Conservation (phyloP, 495 filamentous ascomycete genomes). For the Viridothelium virens region DNA sequence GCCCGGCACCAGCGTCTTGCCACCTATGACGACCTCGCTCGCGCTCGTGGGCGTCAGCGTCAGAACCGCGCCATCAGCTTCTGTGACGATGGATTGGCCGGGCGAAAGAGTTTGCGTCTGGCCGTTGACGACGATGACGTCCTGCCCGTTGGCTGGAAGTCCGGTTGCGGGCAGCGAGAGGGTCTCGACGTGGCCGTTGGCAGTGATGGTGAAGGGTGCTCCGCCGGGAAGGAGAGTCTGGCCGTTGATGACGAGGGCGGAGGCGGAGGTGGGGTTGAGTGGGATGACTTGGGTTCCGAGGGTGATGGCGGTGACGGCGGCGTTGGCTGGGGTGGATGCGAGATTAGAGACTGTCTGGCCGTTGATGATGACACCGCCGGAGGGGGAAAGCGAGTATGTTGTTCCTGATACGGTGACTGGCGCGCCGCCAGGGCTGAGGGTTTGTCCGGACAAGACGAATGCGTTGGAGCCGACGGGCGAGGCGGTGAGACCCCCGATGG, state of each 20-base stretch:
- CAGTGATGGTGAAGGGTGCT: neutral
- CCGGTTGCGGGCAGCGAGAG: neutral
- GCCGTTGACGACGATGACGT: slow-evolving; percentile 9
- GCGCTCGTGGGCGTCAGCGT: neutral
- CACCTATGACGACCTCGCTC: neutral
- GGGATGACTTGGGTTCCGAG: neutral
- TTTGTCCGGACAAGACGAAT: neutral
- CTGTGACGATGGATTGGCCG: neutral
- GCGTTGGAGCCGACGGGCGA: too few relatives aligned
- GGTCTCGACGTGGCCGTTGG: slow-evolving; percentile 1
- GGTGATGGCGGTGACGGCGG: neutral
- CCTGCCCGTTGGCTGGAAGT: neutral
- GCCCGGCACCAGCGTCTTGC: slow-evolving; percentile 6
- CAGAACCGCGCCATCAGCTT: neutral
- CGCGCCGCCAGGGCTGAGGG: slow-evolving; percentile 9
- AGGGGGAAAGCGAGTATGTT: slow-evolving; percentile 9
- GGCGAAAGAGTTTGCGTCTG: neutral
- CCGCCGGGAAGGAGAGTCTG: neutral
- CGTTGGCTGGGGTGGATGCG: slow-evolving; percentile 7
- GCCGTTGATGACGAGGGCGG: neutral
- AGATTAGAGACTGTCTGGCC: slow-evolving; percentile 7
- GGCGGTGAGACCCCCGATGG: too few relatives aligned
- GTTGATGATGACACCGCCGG: slow-evolving; percentile 1
- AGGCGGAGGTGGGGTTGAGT: neutral
- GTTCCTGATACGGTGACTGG: slow-evolving; percentile 9